Percentiles rank a stretch among this genome's conserved stretches.
phyloP scores from a whole-genome alignment of 192 early-diverging fungal genomes.

The Backusella parvicylindrica region DNA sequence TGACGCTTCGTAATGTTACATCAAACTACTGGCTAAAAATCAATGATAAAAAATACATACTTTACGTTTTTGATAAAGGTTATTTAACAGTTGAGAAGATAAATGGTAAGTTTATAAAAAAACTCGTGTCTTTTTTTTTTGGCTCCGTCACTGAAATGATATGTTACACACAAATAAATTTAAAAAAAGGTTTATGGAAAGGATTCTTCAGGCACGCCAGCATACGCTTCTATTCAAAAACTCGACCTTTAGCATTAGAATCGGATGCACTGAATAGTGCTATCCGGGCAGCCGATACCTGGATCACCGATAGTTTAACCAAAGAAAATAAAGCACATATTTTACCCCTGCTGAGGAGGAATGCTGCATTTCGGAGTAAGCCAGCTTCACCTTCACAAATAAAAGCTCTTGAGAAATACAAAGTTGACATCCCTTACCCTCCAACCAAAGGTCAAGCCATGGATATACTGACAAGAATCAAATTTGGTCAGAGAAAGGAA shows the following conservation, averaged over 20 bases:
- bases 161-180: neutral
- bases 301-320: conserved; percentile 34
- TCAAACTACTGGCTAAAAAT: conserved; percentile 45
- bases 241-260: conserved; percentile 26
- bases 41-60: conserved; percentile 30
- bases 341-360: conserved; percentile 31
- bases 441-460: conserved; percentile 65
- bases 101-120: conserved; percentile 10
- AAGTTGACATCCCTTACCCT: conserved; percentile 16
- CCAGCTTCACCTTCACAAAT: conserved; percentile 54
- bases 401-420: conserved; percentile 36
- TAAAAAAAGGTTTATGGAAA: neutral
- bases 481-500: conserved; percentile 47
- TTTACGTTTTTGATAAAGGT: conserved; percentile 27
- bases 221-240: neutral
- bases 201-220: neutral
- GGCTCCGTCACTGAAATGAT: neutral
- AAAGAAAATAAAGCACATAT: neutral
- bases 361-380: conserved; percentile 50
- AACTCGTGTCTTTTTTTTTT: neutral
- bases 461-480: conserved; percentile 61
- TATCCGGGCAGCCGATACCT: conserved; percentile 64
- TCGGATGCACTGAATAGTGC: conserved; percentile 51
- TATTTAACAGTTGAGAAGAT: conserved; percentile 27
- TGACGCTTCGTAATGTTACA: conserved; percentile 19